Evolutionary conservation across 208 protist species (phyloP).

Genomic region (Crithidia thermophila): DNA sequence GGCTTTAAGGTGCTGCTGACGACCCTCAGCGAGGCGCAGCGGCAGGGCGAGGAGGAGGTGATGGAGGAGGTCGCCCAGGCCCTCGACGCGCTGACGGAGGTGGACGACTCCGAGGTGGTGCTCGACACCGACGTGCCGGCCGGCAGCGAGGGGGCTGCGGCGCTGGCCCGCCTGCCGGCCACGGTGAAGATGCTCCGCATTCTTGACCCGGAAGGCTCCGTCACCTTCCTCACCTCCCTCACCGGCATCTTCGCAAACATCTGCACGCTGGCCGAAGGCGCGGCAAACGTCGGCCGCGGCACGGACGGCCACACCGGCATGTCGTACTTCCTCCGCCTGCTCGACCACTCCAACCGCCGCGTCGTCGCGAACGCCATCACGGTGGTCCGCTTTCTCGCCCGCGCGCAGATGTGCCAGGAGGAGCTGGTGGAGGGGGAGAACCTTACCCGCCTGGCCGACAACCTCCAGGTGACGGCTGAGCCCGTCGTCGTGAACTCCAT

Average conservation of each 20-base stretch:
- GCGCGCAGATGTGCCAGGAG: conserved; percentile 60
- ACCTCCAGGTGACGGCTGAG: conserved; percentile 51
- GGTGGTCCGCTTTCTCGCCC: conserved; percentile 71
- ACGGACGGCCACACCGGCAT: conserved; percentile 77
- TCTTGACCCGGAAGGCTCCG: conserved; percentile 74
- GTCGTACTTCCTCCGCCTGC: conserved; percentile 79
- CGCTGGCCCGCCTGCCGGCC: conserved; percentile 71
- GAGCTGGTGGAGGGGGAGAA: conserved; percentile 62
- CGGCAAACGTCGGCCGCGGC: conserved; percentile 61
- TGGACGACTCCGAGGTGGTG: conserved; percentile 76
- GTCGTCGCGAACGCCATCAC: conserved; percentile 69
- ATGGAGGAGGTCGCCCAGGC: conserved; percentile 75
- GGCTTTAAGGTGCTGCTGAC: conserved; percentile 66
- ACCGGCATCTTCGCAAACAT: conserved; percentile 86
- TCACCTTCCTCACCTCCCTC: conserved; percentile 75
- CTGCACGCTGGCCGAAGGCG: conserved; percentile 63
- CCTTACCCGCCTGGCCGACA: conserved; percentile 58
- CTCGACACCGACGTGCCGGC: conserved; percentile 71
- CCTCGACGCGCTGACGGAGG: conserved; percentile 61
- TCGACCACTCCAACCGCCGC: conserved; percentile 71
- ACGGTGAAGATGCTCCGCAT: conserved; percentile 90
- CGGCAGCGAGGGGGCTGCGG: conserved; percentile 69
- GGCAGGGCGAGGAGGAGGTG: conserved; percentile 67
- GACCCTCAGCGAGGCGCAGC: conserved; percentile 81
- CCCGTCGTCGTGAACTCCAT: conserved; percentile 61